phyloP scores from a whole-genome alignment of 1,139 yeast species.

The Starmera stellimalicola region DNA sequence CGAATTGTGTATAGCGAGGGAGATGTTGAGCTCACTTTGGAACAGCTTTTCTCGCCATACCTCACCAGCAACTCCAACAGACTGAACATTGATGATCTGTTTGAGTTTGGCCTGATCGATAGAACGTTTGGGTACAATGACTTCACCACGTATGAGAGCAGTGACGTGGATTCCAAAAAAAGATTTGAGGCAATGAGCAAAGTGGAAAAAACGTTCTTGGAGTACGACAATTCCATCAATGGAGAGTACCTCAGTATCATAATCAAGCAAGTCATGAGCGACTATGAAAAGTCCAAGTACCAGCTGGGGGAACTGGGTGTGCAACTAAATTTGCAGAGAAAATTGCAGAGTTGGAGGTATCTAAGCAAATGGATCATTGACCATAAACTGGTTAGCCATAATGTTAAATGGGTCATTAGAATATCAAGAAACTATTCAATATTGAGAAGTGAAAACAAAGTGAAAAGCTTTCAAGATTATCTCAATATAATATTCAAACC shows the following conservation, averaged over 20 bases:
- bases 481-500: constrained; percentile 14
- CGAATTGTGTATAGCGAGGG: constrained; percentile 15
- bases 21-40: constrained; percentile 10
- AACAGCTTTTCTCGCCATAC: constrained; percentile 15
- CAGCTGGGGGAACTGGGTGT: constrained; percentile 18
- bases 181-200: constrained; percentile 27
- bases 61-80: constrained; percentile 8
- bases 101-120: constrained; percentile 19
- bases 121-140: constrained; percentile 9
- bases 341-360: constrained; percentile 10
- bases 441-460: constrained; percentile 5
- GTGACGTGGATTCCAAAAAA: constrained; percentile 13
- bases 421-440: constrained; percentile 16
- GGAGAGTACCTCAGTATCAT: constrained; percentile 90
- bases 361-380: constrained; percentile 16
- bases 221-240: constrained; percentile 82
- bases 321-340: constrained; percentile 10
- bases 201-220: constrained; percentile 84
- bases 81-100: constrained; percentile 19
- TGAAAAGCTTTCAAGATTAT: constrained; percentile 12
- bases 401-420: constrained; percentile 17
- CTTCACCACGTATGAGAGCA: constrained; percentile 4
- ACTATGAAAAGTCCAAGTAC: constrained; percentile 25
- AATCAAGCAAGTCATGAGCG: constrained; percentile 87
- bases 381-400: constrained; percentile 17